Base-by-base conservation (phyloP, 75 land plant genomes). In the Cryptomeria japonica region DNA sequence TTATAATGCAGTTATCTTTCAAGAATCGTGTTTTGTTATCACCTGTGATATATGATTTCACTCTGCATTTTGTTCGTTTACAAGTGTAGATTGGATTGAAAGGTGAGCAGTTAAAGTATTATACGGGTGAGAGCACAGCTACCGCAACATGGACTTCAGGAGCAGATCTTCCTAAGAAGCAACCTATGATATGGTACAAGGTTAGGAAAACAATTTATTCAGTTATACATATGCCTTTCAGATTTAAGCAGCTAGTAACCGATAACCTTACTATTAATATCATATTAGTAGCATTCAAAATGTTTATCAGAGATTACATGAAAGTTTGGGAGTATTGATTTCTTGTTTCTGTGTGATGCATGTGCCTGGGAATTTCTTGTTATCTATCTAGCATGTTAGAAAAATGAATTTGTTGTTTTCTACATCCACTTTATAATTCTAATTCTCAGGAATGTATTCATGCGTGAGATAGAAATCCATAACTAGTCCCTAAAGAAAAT, bases 181-280 rank as follows among this genome's bases (percentile, higher is more conserved):
- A 91, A 72, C 90, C 94, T 8, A 86, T 95, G 82, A 88, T 88
- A 80, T 95, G 96, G 96, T 94, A 95, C 89, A 95, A 92, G 94
- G 96, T 95, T 83, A 86, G 55, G 37, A 38, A 41, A 44, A 80
- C 10, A 42, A 22, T 80, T 42, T 25, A 41, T 80, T 39, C 37
- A 14, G 14, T 39, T 80, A 39, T 2, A 5, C 9, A 25, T 42
- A 38, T 80, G 82, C 44, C 18, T 39, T 8, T 39, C 13, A 75
- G 42, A 39, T 80, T 42, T 80, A 18, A 22, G n/a, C 11, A 7
- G 83, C n/a, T 12, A 80, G 10, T 41, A 38, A 78, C 14, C 5
- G 13, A 38, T 38, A 78, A 19, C 19, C 47, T 42, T 80, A 10
- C n/a, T 80, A 36, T 10, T 6, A 41, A 79, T 51, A 15, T 15